Conservation (phyloP, 2,329 filamentous ascomycete genomes). For the Ophiostoma sp. region DNA sequence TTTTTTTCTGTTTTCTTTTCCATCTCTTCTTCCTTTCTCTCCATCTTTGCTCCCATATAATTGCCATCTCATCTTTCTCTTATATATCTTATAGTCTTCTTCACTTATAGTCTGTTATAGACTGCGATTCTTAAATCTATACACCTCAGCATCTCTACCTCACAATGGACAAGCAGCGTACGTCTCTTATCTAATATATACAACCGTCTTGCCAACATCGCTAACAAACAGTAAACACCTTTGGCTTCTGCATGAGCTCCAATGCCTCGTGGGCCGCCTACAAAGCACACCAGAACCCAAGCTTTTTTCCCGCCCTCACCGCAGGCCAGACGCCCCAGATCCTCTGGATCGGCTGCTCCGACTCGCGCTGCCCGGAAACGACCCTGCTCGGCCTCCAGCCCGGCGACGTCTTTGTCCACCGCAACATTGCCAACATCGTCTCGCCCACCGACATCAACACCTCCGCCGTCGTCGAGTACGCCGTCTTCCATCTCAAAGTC, state of each 20-base stretch:
- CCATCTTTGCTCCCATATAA: neutral
- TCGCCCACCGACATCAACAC: conserved; percentile 69
- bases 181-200: neutral
- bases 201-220: neutral
- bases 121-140: neutral
- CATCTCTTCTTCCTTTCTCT: neutral
- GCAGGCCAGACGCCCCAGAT: conserved; percentile 62
- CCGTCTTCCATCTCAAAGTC: conserved; percentile 66
- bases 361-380: conserved; percentile 79
- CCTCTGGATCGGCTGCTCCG: conserved; percentile 82
- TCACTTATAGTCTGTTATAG: neutral
- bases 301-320: conserved; percentile 64
- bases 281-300: conserved; percentile 59
- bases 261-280: conserved; percentile 68
- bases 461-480: conserved; percentile 71
- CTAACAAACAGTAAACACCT: conserved; percentile 46
- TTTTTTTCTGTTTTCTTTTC: neutral
- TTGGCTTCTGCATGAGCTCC: conserved; percentile 58
- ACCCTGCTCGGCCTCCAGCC: conserved; percentile 72
- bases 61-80: neutral
- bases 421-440: conserved; percentile 84
- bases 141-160: neutral
- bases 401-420: conserved; percentile 82
- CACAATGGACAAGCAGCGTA: conserved; percentile 21
- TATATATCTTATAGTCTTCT: neutral